Percentiles rank a stretch among this genome's conserved stretches.
phyloP scores from a whole-genome alignment of 495 filamentous ascomycete species.

The Lasiosphaeria ovina region DNA sequence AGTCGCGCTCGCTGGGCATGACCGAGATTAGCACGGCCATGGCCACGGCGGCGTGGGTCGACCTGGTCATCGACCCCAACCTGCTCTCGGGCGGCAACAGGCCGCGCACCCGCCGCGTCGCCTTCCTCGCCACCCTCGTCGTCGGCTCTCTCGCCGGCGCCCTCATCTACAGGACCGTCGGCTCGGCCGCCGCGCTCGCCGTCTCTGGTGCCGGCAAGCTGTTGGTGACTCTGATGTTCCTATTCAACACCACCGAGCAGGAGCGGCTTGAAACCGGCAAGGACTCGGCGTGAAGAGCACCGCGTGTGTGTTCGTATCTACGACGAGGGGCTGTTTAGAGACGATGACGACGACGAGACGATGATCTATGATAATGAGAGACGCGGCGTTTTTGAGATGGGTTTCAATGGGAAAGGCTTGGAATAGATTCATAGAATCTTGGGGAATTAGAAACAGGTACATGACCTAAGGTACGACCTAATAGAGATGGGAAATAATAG shows the following conservation, averaged over 20 bases:
- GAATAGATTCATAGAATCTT: too few relatives aligned
- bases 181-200: constrained; percentile 42
- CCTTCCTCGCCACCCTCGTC: constrained; percentile 51
- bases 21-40: constrained; percentile 66
- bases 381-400: too few relatives aligned
- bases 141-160: constrained; percentile 56
- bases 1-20: constrained; percentile 52
- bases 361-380: too few relatives aligned
- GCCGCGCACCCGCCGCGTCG: constrained; percentile 48
- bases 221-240: constrained; percentile 44
- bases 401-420: too few relatives aligned
- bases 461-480: too few relatives aligned
- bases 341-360: too few relatives aligned
- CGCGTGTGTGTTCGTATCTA: too few relatives aligned
- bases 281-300: constrained; percentile 18
- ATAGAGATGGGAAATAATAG: too few relatives aligned
- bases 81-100: constrained; percentile 47
- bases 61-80: constrained; percentile 54
- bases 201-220: constrained; percentile 46
- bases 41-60: constrained; percentile 64
- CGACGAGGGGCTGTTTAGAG: too few relatives aligned
- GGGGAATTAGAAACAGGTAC: too few relatives aligned
- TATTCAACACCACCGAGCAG: constrained; percentile 41
- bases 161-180: constrained; percentile 39
- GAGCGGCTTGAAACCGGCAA: constrained; percentile 22